Evolutionary conservation across 768 basidiomycete species (phyloP).

Genomic region (Mycena capillaripes): DNA sequence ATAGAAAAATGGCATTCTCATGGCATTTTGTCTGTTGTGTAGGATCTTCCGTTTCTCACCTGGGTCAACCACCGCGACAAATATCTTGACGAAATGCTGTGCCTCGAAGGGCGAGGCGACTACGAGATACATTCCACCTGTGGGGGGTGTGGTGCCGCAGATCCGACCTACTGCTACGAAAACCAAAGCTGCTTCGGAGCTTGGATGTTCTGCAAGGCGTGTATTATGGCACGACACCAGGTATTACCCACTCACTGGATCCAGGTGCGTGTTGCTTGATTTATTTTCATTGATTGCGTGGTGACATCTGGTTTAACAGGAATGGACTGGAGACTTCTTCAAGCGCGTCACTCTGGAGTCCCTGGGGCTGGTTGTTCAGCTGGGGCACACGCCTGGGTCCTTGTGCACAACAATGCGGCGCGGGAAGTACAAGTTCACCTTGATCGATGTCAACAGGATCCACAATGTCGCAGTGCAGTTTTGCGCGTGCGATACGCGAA

Average conservation of each 20-base stretch:
- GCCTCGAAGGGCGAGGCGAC: neutral
- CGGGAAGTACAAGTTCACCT: neutral
- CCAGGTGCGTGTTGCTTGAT: neutral
- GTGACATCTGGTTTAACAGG: neutral
- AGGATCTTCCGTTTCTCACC: neutral
- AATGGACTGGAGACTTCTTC: constrained; percentile 18
- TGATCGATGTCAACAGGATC: constrained; percentile 15
- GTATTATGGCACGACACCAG: neutral
- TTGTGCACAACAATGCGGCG: neutral
- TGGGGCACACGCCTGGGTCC: constrained; percentile 7
- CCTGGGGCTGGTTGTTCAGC: constrained; percentile 3
- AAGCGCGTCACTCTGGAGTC: neutral
- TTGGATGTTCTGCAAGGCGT: neutral
- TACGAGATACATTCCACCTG: neutral
- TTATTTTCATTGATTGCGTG: too few species aligned
- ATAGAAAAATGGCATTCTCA: neutral
- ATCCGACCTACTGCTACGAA: neutral
- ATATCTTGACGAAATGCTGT: constrained; percentile 12
- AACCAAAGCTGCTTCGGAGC: neutral
- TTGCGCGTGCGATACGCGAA: constrained; percentile 7
- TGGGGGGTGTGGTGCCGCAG: neutral
- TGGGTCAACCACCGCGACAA: neutral
- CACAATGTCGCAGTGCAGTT: neutral
- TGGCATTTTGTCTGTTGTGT: neutral
- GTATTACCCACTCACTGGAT: constrained; percentile 14